Conservation (phyloP, 805 yeast species). For the Metschnikowia reukaufii region DNA sequence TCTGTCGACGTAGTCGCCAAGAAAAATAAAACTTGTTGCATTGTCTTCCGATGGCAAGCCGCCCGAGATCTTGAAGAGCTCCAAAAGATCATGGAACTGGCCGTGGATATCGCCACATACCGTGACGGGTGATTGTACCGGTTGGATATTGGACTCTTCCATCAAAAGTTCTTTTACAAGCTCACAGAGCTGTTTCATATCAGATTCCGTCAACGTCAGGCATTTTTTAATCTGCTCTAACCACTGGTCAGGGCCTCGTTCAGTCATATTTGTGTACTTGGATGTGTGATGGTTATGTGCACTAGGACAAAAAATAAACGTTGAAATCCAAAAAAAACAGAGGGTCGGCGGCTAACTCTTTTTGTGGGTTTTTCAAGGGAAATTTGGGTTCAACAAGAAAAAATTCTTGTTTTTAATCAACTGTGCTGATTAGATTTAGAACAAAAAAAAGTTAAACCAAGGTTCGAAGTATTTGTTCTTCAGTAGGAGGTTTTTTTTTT, state of each 20-base stretch:
- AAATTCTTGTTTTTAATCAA: too few relatives aligned
- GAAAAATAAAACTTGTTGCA: constrained; percentile 68
- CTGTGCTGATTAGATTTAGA: too few relatives aligned
- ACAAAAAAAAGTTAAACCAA: too few relatives aligned
- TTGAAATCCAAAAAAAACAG: too few relatives aligned
- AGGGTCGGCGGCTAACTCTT: too few relatives aligned
- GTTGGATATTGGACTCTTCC: constrained; percentile 96
- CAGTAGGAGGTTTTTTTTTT: too few relatives aligned
- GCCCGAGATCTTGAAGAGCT: constrained; percentile 86
- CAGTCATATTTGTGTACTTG: constrained; percentile 38
- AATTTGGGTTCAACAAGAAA: not conserved
- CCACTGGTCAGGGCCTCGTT: constrained; percentile 95
- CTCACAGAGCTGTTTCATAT: constrained; percentile 96
- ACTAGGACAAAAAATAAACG: too few relatives aligned
- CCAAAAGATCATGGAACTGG: constrained; percentile 91
- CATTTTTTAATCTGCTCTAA: constrained; percentile 90
- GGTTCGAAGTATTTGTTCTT: too few relatives aligned
- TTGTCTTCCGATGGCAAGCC: constrained; percentile 81
- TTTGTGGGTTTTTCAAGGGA: constrained; percentile 3
- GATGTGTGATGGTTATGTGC: too few relatives aligned
- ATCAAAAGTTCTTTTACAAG: constrained; percentile 89
- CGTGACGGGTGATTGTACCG: constrained; percentile 89
- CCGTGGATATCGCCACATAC: constrained; percentile 99
- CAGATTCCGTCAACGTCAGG: constrained; percentile 82
- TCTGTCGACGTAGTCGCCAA: constrained; percentile 96